phyloP scores from a whole-genome alignment of 2,329 filamentous ascomycete genomes.

The Pyrenophora tritici-repentis region DNA sequence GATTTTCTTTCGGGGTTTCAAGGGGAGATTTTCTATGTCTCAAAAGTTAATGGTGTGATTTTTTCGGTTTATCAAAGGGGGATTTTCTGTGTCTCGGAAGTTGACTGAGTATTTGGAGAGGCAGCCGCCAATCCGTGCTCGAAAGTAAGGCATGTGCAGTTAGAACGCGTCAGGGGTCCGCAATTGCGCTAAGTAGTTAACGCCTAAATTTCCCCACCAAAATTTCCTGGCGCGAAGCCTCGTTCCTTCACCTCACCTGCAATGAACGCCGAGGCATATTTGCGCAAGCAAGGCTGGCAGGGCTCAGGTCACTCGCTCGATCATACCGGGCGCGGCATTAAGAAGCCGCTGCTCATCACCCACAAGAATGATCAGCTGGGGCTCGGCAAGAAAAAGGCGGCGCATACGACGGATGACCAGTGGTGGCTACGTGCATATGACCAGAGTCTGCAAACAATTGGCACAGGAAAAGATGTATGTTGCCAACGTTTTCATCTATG shows the following conservation, averaged over 20 bases:
- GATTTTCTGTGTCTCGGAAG: no score
- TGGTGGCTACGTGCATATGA: conserved; percentile 99
- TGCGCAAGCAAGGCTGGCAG: conserved; percentile 87
- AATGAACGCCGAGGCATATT: conserved; percentile 85
- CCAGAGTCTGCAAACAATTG: conserved; percentile 75
- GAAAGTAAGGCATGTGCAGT: no score
- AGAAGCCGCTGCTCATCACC: conserved; percentile 79
- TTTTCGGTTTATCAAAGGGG: no score
- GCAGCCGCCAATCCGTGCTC: no score
- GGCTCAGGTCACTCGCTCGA: conserved; percentile 89
- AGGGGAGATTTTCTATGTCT: no score
- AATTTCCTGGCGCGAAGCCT: conserved; percentile 20
- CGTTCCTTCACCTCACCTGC: conserved; percentile 8
- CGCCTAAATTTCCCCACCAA: conserved; percentile 22
- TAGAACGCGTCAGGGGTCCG: conserved; percentile 11
- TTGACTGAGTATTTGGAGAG: no score
- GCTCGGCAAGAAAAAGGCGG: conserved; percentile 72
- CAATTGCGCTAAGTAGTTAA: conserved; percentile 6
- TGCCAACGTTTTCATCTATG: neutral
- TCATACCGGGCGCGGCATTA: conserved; percentile 73
- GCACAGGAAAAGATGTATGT: conserved; percentile 37
- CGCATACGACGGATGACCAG: conserved; percentile 69
- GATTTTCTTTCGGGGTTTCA: no score
- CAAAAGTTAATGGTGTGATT: no score
- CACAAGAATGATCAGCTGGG: conserved; percentile 82